Evolutionary conservation across 192 early-diverging fungal genomes (phyloP).

Genomic region (Coemansia reversa): DNA sequence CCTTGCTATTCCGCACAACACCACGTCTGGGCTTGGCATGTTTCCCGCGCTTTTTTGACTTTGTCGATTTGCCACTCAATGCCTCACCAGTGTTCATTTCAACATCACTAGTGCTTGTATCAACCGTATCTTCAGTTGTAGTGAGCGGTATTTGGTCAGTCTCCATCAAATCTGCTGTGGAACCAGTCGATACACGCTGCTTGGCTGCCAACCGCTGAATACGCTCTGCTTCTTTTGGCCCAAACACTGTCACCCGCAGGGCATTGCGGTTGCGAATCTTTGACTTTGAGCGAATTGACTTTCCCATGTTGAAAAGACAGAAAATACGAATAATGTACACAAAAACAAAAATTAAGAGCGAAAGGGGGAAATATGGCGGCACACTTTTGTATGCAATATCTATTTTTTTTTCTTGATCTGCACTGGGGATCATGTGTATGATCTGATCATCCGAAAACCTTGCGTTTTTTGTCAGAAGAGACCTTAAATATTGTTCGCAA

Average conservation of each 20-base stretch:
- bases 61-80: neutral
- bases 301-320: slow-evolving; percentile 22
- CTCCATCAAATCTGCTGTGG: slow-evolving; percentile 13
- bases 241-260: slow-evolving; percentile 40
- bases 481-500: too few relatives aligned
- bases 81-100: slow-evolving; percentile 10
- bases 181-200: slow-evolving; percentile 25
- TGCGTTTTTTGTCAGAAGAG: too few relatives aligned
- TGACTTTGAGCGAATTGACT: slow-evolving; percentile 47
- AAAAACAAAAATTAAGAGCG: neutral
- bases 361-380: neutral
- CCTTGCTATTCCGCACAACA: slow-evolving; percentile 37
- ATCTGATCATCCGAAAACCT: slow-evolving; percentile 9
- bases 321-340: slow-evolving; percentile 9
- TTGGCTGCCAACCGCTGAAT: slow-evolving; percentile 47
- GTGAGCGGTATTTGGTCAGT: neutral
- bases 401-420: slow-evolving; percentile 9
- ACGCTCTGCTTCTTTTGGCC: slow-evolving; percentile 40
- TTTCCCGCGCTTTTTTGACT: slow-evolving; percentile 9
- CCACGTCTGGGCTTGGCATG: slow-evolving; percentile 10
- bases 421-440: neutral
- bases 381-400: neutral
- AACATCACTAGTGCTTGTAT: neutral
- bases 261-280: slow-evolving; percentile 43
- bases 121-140: slow-evolving; percentile 8